Conservation (phyloP, 208 protist genomes). For the Wallacemonas sp. region DNA sequence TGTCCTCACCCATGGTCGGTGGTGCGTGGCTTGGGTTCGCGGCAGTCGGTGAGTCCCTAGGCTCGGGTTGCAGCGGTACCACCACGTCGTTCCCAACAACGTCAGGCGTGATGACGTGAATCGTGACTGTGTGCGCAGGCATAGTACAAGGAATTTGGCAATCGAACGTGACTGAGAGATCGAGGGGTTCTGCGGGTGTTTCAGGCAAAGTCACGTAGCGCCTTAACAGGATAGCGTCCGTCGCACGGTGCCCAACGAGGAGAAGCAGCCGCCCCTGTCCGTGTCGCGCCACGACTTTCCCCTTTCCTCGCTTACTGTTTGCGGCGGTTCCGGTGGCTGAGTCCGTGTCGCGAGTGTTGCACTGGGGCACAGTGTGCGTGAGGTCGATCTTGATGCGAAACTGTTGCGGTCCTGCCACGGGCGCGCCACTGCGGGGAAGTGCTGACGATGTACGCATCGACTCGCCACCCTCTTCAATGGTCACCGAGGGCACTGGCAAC, state of each 20-base stretch:
- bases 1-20: no score
- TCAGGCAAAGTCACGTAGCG: slow-evolving; percentile 15
- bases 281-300: no score
- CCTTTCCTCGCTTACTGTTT: not conserved
- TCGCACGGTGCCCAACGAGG: slow-evolving; percentile 27
- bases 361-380: not conserved
- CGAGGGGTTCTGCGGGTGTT: no score
- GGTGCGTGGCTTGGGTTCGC: no score
- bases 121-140: not conserved
- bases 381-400: no score
- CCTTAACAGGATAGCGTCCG: slow-evolving; percentile 34
- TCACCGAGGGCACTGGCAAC: slow-evolving; percentile 22
- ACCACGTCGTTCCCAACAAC: slow-evolving; percentile 19
- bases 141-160: not conserved
- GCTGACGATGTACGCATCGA: not conserved
- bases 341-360: not conserved
- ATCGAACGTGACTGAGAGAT: not conserved
- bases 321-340: not conserved
- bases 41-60: no score
- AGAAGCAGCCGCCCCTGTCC: slow-evolving; percentile 18
- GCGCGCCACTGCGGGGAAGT: no score
- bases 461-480: slow-evolving; percentile 3
- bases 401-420: no score
- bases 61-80: not conserved
- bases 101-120: slow-evolving; percentile 7